A percentile compares a stretch with the other conserved stretches of the same genome.
Evolutionary conservation across 2,329 filamentous ascomycete genomes (phyloP).

Genomic region (Talaromyces sp.): DNA sequence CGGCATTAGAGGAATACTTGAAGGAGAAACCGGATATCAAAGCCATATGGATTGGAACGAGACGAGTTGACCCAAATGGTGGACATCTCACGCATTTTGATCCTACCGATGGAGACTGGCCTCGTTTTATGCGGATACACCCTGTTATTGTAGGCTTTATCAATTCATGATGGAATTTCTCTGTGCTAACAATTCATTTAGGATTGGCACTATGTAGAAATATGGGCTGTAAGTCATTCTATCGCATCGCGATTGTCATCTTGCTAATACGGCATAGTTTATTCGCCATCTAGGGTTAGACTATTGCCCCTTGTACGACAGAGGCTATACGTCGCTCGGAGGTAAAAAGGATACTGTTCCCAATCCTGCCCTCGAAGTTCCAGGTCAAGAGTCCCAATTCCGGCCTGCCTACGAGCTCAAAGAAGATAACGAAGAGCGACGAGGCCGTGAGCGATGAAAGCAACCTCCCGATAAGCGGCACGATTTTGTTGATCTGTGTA

Average conservation of each 20-base stretch:
- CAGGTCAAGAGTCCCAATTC: constrained; percentile 6
- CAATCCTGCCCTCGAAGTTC: constrained; percentile 57
- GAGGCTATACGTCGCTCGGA: constrained; percentile 87
- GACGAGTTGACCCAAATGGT: constrained; percentile 89
- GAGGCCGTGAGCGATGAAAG: constrained; percentile 16
- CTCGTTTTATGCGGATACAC: constrained; percentile 85
- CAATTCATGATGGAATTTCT: neutral
- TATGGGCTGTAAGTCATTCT: constrained; percentile 62
- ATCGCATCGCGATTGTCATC: neutral
- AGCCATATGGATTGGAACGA: constrained; percentile 82
- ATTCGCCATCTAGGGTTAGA: constrained; percentile 68
- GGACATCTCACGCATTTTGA: constrained; percentile 76
- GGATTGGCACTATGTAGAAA: constrained; percentile 94
- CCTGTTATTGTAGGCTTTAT: constrained; percentile 63
- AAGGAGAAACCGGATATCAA: constrained; percentile 52
- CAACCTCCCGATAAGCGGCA: neutral
- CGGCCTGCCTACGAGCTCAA: constrained; percentile 20
- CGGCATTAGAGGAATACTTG: constrained; percentile 17
- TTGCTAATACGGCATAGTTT: constrained; percentile 44
- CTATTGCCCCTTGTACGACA: constrained; percentile 85
- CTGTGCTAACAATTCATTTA: neutral
- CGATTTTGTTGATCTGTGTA: neutral
- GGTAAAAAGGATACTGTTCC: constrained; percentile 84
- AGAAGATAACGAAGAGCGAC: constrained; percentile 19
- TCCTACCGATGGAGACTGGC: constrained; percentile 85